These are phyloP conservation scores for Paxillus ammoniavirescens DNA, from an alignment of 768 basidiomycete genomes.

Conservation along the genomic window DNA sequence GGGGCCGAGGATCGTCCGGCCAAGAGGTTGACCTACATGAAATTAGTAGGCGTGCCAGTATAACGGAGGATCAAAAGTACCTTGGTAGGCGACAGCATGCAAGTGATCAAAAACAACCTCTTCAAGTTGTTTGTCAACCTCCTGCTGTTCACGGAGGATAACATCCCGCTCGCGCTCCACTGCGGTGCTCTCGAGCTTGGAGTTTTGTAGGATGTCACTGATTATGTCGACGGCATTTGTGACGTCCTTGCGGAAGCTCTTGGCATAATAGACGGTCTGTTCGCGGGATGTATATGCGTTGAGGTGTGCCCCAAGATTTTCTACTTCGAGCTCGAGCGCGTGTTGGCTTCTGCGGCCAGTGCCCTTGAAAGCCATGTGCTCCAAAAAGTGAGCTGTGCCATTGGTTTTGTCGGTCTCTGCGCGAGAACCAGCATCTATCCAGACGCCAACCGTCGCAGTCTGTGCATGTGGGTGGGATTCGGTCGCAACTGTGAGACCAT, in stretches of 20 bases:
- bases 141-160: conserved; percentile 95
- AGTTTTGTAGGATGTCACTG: conserved; percentile 96
- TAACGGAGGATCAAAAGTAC: conserved; percentile 38
- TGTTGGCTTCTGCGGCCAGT: conserved; percentile 87
- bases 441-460: conserved; percentile 98
- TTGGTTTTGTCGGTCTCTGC: conserved; percentile 95
- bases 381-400: conserved; percentile 97
- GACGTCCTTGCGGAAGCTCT: conserved; percentile 96
- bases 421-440: conserved; percentile 97
- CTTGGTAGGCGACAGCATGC: conserved; percentile 95
- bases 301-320: conserved; percentile 95
- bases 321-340: conserved; percentile 92
- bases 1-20: conserved; percentile 96
- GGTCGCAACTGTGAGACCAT: conserved; percentile 94
- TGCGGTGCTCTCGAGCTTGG: conserved; percentile 82
- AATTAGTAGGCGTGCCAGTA: background rate
- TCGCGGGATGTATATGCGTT: conserved; percentile 99
- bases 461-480: conserved; percentile 83
- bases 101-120: conserved; percentile 99
- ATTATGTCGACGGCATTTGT: conserved; percentile 92
- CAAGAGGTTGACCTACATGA: conserved; percentile 25
- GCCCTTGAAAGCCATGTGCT: conserved; percentile 98
- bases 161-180: conserved; percentile 97
- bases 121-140: conserved; percentile 97
- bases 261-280: conserved; percentile 99